Evolutionary conservation across 2,329 filamentous ascomycete species (phyloP), one percentile per base, ranked within the genome.

Genomic region (Ophiostoma quercus): DNA sequence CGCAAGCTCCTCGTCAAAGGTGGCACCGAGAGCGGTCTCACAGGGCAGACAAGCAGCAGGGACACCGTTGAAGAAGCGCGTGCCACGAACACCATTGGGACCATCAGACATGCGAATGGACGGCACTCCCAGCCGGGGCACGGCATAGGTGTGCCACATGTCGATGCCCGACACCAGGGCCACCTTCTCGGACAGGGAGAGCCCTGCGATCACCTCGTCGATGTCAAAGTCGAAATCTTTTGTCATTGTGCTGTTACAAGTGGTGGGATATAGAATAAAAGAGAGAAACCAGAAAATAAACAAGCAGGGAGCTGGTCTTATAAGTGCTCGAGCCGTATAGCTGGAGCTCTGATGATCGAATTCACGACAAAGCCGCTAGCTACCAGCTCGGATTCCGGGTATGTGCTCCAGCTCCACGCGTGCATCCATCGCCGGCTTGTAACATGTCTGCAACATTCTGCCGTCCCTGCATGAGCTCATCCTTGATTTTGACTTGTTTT

Each of bases 1-100:
- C 70, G 89, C 85, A 54, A 91, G 82, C 22, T 82, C 79, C 70
- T 84, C 84, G 76, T 90, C 87, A 85, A 88, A 92, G 9, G 90
- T 90, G 4, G 88, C 87, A 29, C 86, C 90, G 7, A 83, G 77
- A 8, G 78, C 79, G 6, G 80, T 79, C 22, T 79, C 80, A 71
- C 79, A 82, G 1, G 82, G 81, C 11, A 83, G 76, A 71, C 81
- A 82, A 0, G 81, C 81, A 4, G 81, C 78, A 79, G 82, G 74
- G 78, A 81, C 75, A 82, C 75, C 72, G 66, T 74, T 73, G 71
- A 77, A 76, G 66, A 77, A 76, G 32, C 73, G 72, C 5, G 75
- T 77, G 11, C 78, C 77, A 57, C 78, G 76, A 12, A 77, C 75
- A 19, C 78, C 77, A 47, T 78, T 79, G 9, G 77, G 77, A 0